phyloP scores from a whole-genome alignment of 2,329 filamentous ascomycete species.

The Pestalotiopsis sp. region DNA sequence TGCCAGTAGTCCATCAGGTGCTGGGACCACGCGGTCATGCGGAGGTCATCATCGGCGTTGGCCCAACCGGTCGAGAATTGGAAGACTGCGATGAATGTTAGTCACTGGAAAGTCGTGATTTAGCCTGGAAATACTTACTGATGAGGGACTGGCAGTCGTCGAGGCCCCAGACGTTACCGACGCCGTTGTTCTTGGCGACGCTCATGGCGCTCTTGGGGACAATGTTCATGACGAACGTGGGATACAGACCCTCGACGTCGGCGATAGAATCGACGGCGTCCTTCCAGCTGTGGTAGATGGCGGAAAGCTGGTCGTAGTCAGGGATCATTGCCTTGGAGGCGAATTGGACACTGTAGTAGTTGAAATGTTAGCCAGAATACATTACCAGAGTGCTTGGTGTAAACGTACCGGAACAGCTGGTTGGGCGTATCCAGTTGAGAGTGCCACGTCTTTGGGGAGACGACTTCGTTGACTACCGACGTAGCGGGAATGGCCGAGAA shows the following conservation, averaged over 20 bases:
- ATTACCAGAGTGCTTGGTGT: not conserved
- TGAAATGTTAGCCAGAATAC: not conserved
- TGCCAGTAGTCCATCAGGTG: slow-evolving; percentile 6
- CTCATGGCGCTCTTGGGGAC: slow-evolving; percentile 27
- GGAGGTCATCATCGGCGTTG: not conserved
- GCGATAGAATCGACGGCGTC: slow-evolving; percentile 32
- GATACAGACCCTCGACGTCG: slow-evolving; percentile 38
- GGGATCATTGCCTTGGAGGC: slow-evolving; percentile 39
- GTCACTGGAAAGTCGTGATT: not conserved
- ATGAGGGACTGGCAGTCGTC: slow-evolving; percentile 31
- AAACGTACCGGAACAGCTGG: slow-evolving; percentile 37
- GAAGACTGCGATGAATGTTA: not conserved
- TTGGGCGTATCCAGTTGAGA: slow-evolving; percentile 30
- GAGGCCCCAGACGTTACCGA: slow-evolving; percentile 42
- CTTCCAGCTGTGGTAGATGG: slow-evolving; percentile 39
- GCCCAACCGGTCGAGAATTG: slow-evolving; percentile 9
- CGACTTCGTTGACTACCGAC: slow-evolving; percentile 28
- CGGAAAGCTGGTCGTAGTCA: slow-evolving; percentile 31
- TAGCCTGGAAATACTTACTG: slow-evolving; percentile 24
- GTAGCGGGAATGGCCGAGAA: slow-evolving; percentile 33
- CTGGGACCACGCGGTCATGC: not conserved
- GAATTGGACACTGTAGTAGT: slow-evolving; percentile 34
- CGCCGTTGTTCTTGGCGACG: slow-evolving; percentile 35
- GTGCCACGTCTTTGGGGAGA: slow-evolving; percentile 30
- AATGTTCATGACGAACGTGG: slow-evolving; percentile 39